phyloP scores from a whole-genome alignment of 768 basidiomycete species.

The Boletus coccyginus region DNA sequence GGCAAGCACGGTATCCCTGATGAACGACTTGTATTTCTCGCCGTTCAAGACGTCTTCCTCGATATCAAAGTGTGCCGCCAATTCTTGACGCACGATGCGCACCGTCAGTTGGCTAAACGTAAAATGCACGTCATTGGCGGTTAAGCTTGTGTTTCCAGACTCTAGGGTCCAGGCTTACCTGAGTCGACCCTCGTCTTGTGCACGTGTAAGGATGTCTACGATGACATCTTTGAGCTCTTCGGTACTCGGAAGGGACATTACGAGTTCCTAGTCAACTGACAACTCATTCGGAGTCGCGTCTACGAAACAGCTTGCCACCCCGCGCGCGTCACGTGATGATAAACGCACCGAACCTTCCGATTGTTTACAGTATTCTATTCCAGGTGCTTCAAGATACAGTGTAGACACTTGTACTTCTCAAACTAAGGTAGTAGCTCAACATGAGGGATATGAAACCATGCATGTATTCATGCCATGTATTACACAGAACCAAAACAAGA shows the following conservation, averaged over 20 bases:
- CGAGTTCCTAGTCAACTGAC: neutral
- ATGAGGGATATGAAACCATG: neutral
- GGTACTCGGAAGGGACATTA: conserved; percentile 15
- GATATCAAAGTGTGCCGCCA: conserved; percentile 49
- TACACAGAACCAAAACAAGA: neutral
- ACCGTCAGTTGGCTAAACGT: conserved; percentile 38
- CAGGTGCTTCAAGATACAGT: too few relatives aligned
- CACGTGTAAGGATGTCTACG: conserved; percentile 20
- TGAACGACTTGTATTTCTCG: conserved; percentile 41
- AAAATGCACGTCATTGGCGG: neutral
- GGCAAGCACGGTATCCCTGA: conserved; percentile 36
- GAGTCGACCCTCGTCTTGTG: conserved; percentile 21
- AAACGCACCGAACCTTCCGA: neutral
- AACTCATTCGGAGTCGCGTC: neutral
- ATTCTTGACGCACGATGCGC: conserved; percentile 46
- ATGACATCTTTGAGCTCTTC: conserved; percentile 18
- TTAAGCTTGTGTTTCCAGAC: neutral
- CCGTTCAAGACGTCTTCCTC: conserved; percentile 42
- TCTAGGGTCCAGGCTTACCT: conserved; percentile 5
- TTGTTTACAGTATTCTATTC: too few relatives aligned
- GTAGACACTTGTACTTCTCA: too few relatives aligned
- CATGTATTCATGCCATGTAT: neutral
- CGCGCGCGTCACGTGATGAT: conserved; percentile 13
- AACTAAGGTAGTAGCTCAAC: too few relatives aligned
- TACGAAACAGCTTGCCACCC: neutral